Evolutionary conservation across 768 basidiomycete genomes (phyloP).

Genomic region (Thelephora aurantiotincta): DNA sequence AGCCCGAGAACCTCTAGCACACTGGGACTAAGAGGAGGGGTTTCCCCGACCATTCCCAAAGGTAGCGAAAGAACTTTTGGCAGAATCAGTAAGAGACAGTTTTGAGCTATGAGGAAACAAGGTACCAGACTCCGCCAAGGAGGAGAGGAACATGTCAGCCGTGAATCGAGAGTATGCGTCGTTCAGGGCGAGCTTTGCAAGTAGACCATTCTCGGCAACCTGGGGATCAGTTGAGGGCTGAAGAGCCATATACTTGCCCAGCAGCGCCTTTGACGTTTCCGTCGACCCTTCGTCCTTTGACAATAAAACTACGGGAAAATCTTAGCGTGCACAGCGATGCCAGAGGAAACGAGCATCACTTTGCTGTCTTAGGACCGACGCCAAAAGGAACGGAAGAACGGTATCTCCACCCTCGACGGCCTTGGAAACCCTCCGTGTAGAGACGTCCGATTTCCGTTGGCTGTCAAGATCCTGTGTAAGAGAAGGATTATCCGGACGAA

Average conservation of each 20-base stretch:
- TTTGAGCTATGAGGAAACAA: neutral
- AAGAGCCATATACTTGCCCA: slow-evolving; percentile 1
- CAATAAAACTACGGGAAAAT: neutral
- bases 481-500: neutral
- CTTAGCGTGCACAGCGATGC: too few species aligned
- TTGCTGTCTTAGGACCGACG: neutral
- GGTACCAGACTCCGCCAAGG: slow-evolving; percentile 83
- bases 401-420: neutral
- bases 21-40: slow-evolving; percentile 24
- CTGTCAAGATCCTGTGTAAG: neutral
- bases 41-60: slow-evolving; percentile 44
- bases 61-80: slow-evolving; percentile 76
- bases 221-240: slow-evolving; percentile 14
- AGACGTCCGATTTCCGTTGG: slow-evolving; percentile 7
- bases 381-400: neutral
- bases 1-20: slow-evolving; percentile 43
- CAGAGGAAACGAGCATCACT: neutral
- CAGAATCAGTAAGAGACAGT: slow-evolving; percentile 6
- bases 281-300: neutral
- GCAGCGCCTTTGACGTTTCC: slow-evolving; percentile 4
- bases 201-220: slow-evolving; percentile 63
- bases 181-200: slow-evolving; percentile 68
- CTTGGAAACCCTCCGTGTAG: neutral
- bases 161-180: slow-evolving; percentile 68
- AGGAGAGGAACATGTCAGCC: slow-evolving; percentile 81